These are phyloP conservation scores for Zea luxurians DNA, from an alignment of 176 grass and related monocot species.

Conservation along the genomic window DNA sequence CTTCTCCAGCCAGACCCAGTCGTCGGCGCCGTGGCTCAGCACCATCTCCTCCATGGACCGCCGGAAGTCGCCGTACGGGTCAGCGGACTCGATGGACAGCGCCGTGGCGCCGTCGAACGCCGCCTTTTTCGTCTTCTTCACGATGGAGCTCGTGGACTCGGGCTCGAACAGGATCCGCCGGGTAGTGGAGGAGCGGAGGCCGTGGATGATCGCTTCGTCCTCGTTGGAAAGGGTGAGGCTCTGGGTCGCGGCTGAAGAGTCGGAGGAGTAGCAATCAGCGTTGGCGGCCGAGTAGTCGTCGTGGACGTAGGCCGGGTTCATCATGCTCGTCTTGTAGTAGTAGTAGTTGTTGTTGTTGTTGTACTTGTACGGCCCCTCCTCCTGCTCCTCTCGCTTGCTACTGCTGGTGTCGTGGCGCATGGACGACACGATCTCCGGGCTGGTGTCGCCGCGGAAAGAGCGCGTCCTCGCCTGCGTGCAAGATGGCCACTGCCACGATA, in stretches of 20 bases:
- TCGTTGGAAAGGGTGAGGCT: too few species aligned
- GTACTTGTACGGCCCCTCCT: neutral
- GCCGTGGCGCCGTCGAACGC: slow-evolving; percentile 55
- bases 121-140: slow-evolving; percentile 2
- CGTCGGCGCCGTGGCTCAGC: slow-evolving; percentile 48
- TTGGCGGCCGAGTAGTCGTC: neutral
- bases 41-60: slow-evolving; percentile 93
- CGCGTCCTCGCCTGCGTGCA: slow-evolving; percentile 41
- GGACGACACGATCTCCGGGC: slow-evolving; percentile 23
- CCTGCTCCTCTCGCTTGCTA: neutral
- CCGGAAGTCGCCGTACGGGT: slow-evolving; percentile 76
- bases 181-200: slow-evolving; percentile 41
- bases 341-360: too few species aligned
- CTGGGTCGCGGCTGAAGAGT: too few species aligned
- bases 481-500: slow-evolving; percentile 46
- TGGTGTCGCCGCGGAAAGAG: slow-evolving; percentile 35
- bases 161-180: slow-evolving; percentile 55
- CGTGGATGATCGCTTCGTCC: slow-evolving; percentile 42
- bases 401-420: slow-evolving; percentile 13
- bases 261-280: neutral
- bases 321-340: slow-evolving; percentile 29
- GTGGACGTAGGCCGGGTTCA: slow-evolving; percentile 33
- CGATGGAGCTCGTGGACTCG: slow-evolving; percentile 50
- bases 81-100: slow-evolving; percentile 57
- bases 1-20: slow-evolving; percentile 84